Base-by-base conservation (phyloP, 2,329 filamentous ascomycete genomes). In the Aurifilum marmelostoma region DNA sequence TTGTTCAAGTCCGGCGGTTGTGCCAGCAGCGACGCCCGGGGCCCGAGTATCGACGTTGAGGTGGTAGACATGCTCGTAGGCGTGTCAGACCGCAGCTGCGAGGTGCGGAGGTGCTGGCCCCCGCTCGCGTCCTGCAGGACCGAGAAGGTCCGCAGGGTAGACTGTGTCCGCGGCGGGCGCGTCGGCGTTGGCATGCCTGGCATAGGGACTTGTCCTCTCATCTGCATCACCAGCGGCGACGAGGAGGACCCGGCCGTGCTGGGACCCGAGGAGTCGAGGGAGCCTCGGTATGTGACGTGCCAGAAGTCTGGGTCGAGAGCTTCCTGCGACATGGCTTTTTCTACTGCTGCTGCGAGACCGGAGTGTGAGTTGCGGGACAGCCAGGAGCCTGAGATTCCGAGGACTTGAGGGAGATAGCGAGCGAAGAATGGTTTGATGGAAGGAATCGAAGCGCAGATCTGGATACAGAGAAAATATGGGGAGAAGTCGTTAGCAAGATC, bases 401-500 rank as follows among this genome's bases (percentile, higher is more conserved):
- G 69, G 41, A 78, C 37, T 14, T 69, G 72, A 4, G 80, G 79
- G 18, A 82, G 72, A 69, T 79, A 78, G 16, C 73, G 74, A n/a
- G 75, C 73, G 69, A 83, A 82, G 73, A 84, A 83, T 1, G 80
- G 81, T 65, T 81, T 83, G 9, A 80, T 80, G 7, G 82, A 80
- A 2, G 82, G 82, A 18, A 82, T 75, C 2, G 81, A 83, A 47
- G 81, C 81, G 69, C 80, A 83, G 62, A 83, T 80, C 80, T 82
- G 69, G 2, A 18, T 32, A 18, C 11, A 54, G 50, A 54, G 11
- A 27, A 27, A 24, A 47, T 47, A 3, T n/a, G n/a, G n/a, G n/a
- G n/a, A n/a, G n/a, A 29, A 14, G n/a, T 27, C n/a, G n/a, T 62
- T 24, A 62, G 59, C 59, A 62, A 41, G 8, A n/a, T 24, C 11